These are phyloP conservation scores for Tolypocladium paradoxum DNA, from an alignment of 2,329 filamentous ascomycete species.

Conservation along the genomic window DNA sequence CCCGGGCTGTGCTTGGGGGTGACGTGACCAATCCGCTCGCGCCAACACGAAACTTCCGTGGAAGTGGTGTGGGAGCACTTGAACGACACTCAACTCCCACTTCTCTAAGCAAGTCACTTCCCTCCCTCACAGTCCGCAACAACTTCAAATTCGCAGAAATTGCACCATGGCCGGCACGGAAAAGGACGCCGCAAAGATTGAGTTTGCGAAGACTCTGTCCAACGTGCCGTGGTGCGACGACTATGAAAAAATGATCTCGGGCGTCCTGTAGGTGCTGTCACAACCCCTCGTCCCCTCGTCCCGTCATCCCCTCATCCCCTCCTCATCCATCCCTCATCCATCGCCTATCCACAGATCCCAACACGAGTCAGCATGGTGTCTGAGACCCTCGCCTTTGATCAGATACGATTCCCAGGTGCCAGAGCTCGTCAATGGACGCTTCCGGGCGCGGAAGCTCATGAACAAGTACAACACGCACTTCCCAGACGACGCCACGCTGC, in stretches of 20 bases:
- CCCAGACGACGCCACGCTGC: conserved; percentile 32
- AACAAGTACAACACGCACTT: conserved; percentile 49
- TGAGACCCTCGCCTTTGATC: neutral
- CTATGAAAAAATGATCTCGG: conserved; percentile 55
- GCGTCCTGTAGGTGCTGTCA: conserved; percentile 38
- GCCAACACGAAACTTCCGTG: too few relatives aligned
- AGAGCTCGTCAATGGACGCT: conserved; percentile 38
- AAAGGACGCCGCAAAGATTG: conserved; percentile 32
- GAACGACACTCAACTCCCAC: too few relatives aligned
- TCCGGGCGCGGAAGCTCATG: conserved; percentile 42
- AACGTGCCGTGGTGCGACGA: conserved; percentile 48
- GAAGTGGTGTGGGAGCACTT: too few relatives aligned
- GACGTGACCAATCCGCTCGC: too few relatives aligned
- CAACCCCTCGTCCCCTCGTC: too few relatives aligned
- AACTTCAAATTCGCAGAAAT: neutral
- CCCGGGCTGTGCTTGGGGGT: too few relatives aligned
- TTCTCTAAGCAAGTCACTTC: neutral
- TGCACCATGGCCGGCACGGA: conserved; percentile 14
- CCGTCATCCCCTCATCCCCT: too few relatives aligned
- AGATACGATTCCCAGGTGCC: conserved; percentile 41
- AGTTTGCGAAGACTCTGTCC: conserved; percentile 33
- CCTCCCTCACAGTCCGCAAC: neutral
- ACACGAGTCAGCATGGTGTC: too few relatives aligned
- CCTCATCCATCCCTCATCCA: too few relatives aligned
- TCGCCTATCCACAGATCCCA: too few relatives aligned